Evolutionary conservation across 2,329 filamentous ascomycete species (phyloP).

Genomic region (Fusarium decemcellulare): DNA sequence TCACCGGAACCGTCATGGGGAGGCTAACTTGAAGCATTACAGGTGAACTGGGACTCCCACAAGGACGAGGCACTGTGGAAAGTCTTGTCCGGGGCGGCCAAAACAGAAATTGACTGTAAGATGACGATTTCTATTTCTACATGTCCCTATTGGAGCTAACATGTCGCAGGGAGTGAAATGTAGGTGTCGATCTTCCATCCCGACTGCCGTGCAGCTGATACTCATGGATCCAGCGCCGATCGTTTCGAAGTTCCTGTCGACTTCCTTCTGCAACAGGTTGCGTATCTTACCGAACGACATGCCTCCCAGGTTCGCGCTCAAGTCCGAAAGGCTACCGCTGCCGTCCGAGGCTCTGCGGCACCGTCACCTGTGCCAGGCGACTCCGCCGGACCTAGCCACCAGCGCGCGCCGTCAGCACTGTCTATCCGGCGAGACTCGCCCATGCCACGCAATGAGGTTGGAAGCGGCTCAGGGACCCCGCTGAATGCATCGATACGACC

Average conservation of each 20-base stretch:
- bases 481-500: constrained; percentile 60
- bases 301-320: constrained; percentile 91
- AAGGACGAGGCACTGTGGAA: constrained; percentile 95
- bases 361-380: constrained; percentile 71
- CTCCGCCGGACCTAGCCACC: constrained; percentile 53
- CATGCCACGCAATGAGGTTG: constrained; percentile 62
- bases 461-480: constrained; percentile 59
- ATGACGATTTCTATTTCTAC: constrained; percentile 15
- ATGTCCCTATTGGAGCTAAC: constrained; percentile 36
- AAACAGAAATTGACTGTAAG: constrained; percentile 90
- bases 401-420: constrained; percentile 66
- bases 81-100: constrained; percentile 84
- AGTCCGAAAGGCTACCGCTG: constrained; percentile 81
- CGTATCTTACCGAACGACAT: constrained; percentile 93
- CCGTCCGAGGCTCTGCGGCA: constrained; percentile 68
- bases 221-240: constrained; percentile 68
- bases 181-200: constrained; percentile 60
- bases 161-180: constrained; percentile 78
- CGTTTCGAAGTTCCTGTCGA: constrained; percentile 88
- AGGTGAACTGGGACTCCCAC: constrained; percentile 89
- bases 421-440: constrained; percentile 73
- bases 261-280: constrained; percentile 93
- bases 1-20: constrained; percentile 24
- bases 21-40: constrained; percentile 42
- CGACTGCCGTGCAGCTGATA: constrained; percentile 24